Percentiles rank a stretch among this genome's conserved stretches.
Evolutionary conservation across 73 alveolate species (phyloP).

Genomic region (Paramecium tetraurelia): DNA sequence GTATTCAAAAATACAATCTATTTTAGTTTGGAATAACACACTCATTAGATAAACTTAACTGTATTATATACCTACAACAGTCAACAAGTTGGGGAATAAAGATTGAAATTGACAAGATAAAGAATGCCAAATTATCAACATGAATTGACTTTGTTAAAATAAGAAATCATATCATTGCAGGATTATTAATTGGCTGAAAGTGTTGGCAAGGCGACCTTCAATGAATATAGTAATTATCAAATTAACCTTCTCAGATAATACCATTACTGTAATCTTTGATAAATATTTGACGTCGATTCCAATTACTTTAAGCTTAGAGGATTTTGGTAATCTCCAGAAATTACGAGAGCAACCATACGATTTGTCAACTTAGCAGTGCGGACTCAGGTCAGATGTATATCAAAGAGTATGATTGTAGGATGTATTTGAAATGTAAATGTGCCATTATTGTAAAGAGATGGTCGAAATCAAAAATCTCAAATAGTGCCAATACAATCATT

Average conservation of each 20-base stretch:
- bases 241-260: not conserved
- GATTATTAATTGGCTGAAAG: not conserved
- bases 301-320: not conserved
- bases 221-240: not conserved
- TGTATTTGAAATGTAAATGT: not conserved
- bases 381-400: not conserved
- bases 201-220: not conserved
- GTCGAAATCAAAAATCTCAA: not conserved
- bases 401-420: not conserved
- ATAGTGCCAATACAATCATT: not conserved
- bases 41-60: not conserved
- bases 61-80: not conserved
- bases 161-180: not conserved
- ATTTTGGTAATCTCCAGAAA: not conserved
- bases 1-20: not conserved
- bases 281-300: not conserved
- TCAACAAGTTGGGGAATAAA: not conserved
- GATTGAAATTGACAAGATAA: not conserved
- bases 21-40: not conserved
- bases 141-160: not conserved
- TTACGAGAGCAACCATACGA: not conserved
- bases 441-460: slow-evolving; percentile 25
- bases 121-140: not conserved
- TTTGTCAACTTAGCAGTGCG: not conserved
- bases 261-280: not conserved